Base-by-base conservation (phyloP, 495 filamentous ascomycete species). In the Tuber microsphaerosporum region DNA sequence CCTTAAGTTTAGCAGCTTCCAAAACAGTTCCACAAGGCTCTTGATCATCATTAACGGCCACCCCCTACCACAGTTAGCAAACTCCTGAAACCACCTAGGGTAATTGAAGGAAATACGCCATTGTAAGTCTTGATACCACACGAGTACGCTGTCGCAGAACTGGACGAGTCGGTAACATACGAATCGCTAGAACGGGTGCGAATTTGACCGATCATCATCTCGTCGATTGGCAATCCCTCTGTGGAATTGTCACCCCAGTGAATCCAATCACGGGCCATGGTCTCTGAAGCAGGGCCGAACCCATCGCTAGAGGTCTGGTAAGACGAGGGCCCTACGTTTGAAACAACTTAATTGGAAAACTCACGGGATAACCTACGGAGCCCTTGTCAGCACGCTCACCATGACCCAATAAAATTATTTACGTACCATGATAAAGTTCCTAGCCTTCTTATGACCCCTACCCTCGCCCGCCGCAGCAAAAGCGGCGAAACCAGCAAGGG, bases 41-140 rank as follows among this genome's bases (percentile, higher is more conserved):
- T 16, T 71, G 46, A 70, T 82, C 73, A 43, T 75, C 71, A 61
- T 83, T 76, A 20, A 84, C 77, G 20, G 48, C 83, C 74, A 84
- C 78, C 61, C 65, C 74, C 74, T 79, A 44, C 17, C 19, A 70
- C 41, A 34, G 26, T 65, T 37, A 43, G 20, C 14, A 34, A 31
- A 2, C 26, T 16, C 10, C 56, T 5, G 9, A 39, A 71, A 31
- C 22, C 22, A 2, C 3, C 41, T 4, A 20, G 20, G 19, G 19
- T 3, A 22, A 71, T 16, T 6, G 16, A 34, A 71, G 41, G 8
- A 74, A 73, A 22, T 22, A 75, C 83, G 45, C 80, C 78, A 41
- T 84, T 84, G 48, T 79, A 84, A 51, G 80, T 78, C 44, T 84
- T 84, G 71, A 83, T 73, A 70, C 83, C 83, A 41, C 81, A 84